Conservation (phyloP, 1,139 yeast genomes). For the Candida sanyaensis region DNA sequence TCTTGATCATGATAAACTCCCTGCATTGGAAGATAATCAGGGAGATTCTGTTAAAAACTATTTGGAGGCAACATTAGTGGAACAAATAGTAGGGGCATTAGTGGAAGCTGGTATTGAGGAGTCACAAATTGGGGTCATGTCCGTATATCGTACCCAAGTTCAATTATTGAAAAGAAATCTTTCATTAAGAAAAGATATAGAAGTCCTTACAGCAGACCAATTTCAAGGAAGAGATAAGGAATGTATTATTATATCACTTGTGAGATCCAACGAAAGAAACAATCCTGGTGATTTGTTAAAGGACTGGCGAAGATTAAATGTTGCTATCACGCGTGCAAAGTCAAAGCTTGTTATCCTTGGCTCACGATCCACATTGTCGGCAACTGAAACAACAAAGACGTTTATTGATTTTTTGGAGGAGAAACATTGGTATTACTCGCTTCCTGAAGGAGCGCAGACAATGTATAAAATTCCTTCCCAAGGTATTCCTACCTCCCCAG, state of each 20-base stretch:
- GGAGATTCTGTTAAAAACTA: constrained; percentile 75
- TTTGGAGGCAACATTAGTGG: constrained; percentile 67
- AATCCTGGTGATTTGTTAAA: constrained; percentile 75
- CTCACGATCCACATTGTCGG: constrained; percentile 62
- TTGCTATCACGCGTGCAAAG: constrained; percentile 90
- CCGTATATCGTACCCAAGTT: constrained; percentile 84
- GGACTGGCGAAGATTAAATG: constrained; percentile 93
- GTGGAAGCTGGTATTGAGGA: constrained; percentile 60
- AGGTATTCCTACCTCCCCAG: constrained; percentile 8
- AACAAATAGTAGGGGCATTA: constrained; percentile 63
- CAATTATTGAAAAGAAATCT: constrained; percentile 52
- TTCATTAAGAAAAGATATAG: constrained; percentile 48
- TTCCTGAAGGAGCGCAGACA: constrained; percentile 47
- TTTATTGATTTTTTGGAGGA: constrained; percentile 62
- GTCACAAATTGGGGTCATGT: constrained; percentile 76
- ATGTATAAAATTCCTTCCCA: constrained; percentile 27
- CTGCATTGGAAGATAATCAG: constrained; percentile 55
- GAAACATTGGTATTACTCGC: constrained; percentile 64
- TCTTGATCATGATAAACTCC: constrained; percentile 71
- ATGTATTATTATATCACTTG: constrained; percentile 83
- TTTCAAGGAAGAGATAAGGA: constrained; percentile 97
- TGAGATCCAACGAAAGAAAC: constrained; percentile 70
- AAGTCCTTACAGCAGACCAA: constrained; percentile 89
- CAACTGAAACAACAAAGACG: constrained; percentile 56
- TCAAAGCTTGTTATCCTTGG: constrained; percentile 84